Base-by-base conservation (phyloP, 257 asterid genomes). In the Nicotiana obtusifolia region DNA sequence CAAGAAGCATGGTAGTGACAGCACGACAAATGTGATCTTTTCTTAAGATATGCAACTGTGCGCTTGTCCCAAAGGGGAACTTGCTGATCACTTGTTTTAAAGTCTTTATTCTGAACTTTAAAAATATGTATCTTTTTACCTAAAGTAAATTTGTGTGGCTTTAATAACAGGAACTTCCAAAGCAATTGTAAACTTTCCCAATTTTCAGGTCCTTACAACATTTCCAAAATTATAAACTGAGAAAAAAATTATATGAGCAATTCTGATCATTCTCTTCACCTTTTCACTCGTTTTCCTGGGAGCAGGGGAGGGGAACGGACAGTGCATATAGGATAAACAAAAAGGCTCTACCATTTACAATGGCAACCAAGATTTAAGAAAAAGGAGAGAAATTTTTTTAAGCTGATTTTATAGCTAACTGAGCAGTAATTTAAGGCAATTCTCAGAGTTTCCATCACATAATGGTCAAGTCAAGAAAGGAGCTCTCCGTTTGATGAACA, bases 141-240 rank as follows among this genome's bases (percentile, higher is more conserved):
- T 22, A 44, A 44, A 54, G 60, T 22, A 24, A 41, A 73, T 47
- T 73, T 22, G 9, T 47, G 41, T 22, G 41, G 41, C 79, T 47
- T 22, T 73, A 17, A 73, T 15, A n/a, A 49, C 24, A 73, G 24
- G 41, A 71, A 47, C 61, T 47, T 47, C n/a, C 24, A 22, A 33
- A 73, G 61, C 61, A 24, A 44, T 47, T 28, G 33, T 49, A 47
- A 24, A 24, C 16, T 73, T 24, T 73, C 61, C 20, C 61, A 59
- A 24, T 73, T 47, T 71, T 22, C 61, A 49, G 79, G 44, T 75
- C 8, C 79, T 49, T 73, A n/a, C 79, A 73, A 47, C 41, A 73
- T 73, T 47, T 73, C 22, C 61, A 47, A 73, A 73, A 73, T 26
- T 47, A 73, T 47, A 73, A 73, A 11, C 79, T 8, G 79, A 2